A percentile compares a stretch with the other conserved stretches of the same genome.
Conservation (phyloP, 1,139 yeast genomes). For the Nakaseomyces nivariensis region DNA sequence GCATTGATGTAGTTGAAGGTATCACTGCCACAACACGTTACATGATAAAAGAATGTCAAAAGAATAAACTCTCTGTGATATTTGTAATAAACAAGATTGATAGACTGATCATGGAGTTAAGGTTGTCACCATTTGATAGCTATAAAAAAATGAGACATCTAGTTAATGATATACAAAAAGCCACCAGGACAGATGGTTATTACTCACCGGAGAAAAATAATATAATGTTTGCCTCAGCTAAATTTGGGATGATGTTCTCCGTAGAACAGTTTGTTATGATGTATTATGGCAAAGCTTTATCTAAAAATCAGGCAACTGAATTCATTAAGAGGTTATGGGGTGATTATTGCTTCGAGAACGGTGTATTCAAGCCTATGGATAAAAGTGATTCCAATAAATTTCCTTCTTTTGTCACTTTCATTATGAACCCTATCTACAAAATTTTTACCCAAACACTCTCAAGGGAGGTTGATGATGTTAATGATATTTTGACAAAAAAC, state of each 20-base stretch:
- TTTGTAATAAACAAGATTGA: slow-evolving; percentile 78
- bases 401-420: slow-evolving; percentile 52
- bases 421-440: slow-evolving; percentile 76
- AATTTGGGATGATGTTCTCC: slow-evolving; percentile 54
- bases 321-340: slow-evolving; percentile 70
- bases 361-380: slow-evolving; percentile 32
- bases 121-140: slow-evolving; percentile 65
- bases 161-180: slow-evolving; percentile 53
- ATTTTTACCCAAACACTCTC: slow-evolving; percentile 54
- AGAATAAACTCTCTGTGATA: slow-evolving; percentile 38
- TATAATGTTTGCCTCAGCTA: slow-evolving; percentile 65
- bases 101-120: slow-evolving; percentile 64
- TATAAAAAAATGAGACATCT: slow-evolving; percentile 54
- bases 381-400: slow-evolving; percentile 22
- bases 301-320: slow-evolving; percentile 31
- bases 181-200: slow-evolving; percentile 31
- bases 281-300: slow-evolving; percentile 33
- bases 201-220: slow-evolving; percentile 59
- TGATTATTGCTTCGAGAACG: slow-evolving; percentile 44
- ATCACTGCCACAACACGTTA: slow-evolving; percentile 34
- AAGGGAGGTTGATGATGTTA: slow-evolving; percentile 37
- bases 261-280: slow-evolving; percentile 52
- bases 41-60: slow-evolving; percentile 18
- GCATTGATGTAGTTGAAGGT: slow-evolving; percentile 84
- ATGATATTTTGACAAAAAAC: slow-evolving; percentile 36